These are phyloP conservation scores for Diaporthe eres DNA, from an alignment of 2,329 filamentous ascomycete genomes.

Conservation along the genomic window DNA sequence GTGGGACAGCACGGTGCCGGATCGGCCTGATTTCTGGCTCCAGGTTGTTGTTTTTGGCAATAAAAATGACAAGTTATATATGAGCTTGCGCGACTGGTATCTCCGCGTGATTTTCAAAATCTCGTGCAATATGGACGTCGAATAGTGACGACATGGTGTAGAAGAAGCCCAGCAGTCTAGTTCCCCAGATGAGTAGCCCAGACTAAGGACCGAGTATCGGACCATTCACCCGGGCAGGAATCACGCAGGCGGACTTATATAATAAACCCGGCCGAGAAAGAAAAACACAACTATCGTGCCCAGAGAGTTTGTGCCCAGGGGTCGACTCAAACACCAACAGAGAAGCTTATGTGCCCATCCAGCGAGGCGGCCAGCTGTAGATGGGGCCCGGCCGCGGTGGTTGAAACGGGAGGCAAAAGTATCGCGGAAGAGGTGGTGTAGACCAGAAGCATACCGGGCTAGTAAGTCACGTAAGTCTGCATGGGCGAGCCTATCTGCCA, in stretches of 20 bases:
- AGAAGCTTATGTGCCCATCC: conserved; percentile 1
- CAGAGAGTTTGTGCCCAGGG: conserved; percentile 18
- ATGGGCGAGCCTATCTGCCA: not conserved
- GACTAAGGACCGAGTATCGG: not conserved
- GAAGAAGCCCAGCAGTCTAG: not conserved
- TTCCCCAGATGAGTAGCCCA: not conserved
- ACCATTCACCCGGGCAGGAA: not conserved
- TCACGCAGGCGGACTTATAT: not conserved
- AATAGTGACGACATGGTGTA: not conserved
- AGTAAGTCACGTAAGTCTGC: no score
- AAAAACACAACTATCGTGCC: not conserved
- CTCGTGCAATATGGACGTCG: not conserved
- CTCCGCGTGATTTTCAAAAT: not conserved
- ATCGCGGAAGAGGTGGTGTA: conserved; percentile 4
- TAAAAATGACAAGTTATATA: not conserved
- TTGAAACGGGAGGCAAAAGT: conserved; percentile 22
- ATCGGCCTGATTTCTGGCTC: not conserved
- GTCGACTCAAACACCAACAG: conserved; percentile 1
- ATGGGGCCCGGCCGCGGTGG: not conserved
- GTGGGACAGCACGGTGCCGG: conserved; percentile 29
- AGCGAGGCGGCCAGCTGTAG: not conserved
- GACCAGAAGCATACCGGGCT: not conserved
- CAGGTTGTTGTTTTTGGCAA: not conserved
- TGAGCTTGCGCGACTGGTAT: not conserved
- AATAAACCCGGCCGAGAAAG: not conserved